Evolutionary conservation across 2,329 filamentous ascomycete genomes (phyloP).

Genomic region (Daldinia sp.): DNA sequence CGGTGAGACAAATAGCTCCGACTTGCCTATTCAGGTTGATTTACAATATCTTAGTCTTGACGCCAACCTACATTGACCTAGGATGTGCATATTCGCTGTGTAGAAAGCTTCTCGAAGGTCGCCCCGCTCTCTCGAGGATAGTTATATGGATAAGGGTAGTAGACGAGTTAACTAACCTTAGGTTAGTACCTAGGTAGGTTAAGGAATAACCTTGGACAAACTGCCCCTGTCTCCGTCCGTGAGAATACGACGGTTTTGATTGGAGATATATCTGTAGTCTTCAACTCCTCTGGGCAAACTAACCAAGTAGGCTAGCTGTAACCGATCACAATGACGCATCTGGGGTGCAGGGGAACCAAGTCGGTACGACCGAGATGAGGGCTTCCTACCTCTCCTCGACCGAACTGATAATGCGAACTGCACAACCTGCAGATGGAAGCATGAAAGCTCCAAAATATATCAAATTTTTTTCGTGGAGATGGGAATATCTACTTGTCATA

Average conservation of each 20-base stretch:
- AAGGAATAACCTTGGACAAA: slow-evolving; percentile 29
- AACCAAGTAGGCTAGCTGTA: slow-evolving; percentile 24
- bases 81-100: slow-evolving; percentile 24
- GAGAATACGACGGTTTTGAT: slow-evolving; percentile 27
- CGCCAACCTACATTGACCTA: slow-evolving; percentile 14
- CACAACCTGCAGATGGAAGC: slow-evolving; percentile 16
- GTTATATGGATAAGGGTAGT: slow-evolving; percentile 11
- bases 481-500: slow-evolving; percentile 9
- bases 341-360: slow-evolving; percentile 32
- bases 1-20: slow-evolving; percentile 31
- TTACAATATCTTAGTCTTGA: slow-evolving; percentile 35
- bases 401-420: slow-evolving; percentile 15
- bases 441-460: slow-evolving; percentile 17
- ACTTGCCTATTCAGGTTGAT: slow-evolving; percentile 40
- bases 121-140: slow-evolving; percentile 32
- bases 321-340: slow-evolving; percentile 35
- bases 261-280: slow-evolving; percentile 25
- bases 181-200: too few relatives aligned
- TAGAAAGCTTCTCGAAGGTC: slow-evolving; percentile 41
- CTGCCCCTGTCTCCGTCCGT: slow-evolving; percentile 31
- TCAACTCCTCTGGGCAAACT: slow-evolving; percentile 25
- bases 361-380: slow-evolving; percentile 34
- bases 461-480: slow-evolving; percentile 7
- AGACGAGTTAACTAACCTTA: slow-evolving; percentile 7
- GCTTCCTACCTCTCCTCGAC: slow-evolving; percentile 19